These are phyloP conservation scores for Phytophthora ohioensis DNA, from an alignment of 352 stramenopile genomes.

Conservation along the genomic window DNA sequence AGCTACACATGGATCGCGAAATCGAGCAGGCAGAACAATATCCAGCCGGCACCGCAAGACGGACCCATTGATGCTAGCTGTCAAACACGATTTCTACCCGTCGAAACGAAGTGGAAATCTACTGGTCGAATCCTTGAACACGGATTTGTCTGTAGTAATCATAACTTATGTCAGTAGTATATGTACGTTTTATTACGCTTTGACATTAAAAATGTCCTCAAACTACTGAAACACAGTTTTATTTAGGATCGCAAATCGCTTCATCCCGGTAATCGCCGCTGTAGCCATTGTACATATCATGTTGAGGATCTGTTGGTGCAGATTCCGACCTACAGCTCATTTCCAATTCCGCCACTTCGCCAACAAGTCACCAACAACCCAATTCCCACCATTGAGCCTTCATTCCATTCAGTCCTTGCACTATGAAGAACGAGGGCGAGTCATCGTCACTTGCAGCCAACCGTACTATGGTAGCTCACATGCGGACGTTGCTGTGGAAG, in stretches of 20 bases:
- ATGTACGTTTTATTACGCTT: no score
- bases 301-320: not conserved
- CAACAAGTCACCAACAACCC: not conserved
- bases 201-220: no score
- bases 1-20: no score
- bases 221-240: no score
- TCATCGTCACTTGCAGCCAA: constrained; percentile 15
- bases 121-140: not conserved
- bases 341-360: constrained; percentile 1
- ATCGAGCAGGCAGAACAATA: not conserved
- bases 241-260: not conserved
- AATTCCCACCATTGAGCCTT: not conserved
- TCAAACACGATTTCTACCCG: constrained; percentile 5
- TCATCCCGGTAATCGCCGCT: not conserved
- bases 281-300: not conserved
- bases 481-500: constrained; percentile 68
- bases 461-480: constrained; percentile 25
- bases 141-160: constrained; percentile 6
- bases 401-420: not conserved
- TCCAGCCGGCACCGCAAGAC: not conserved
- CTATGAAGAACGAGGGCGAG: constrained; percentile 17
- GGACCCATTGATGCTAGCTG: constrained; percentile 9
- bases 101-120: constrained; percentile 12
- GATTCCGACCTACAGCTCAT: not conserved
- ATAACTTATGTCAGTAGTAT: not conserved